Evolutionary conservation across 2,329 filamentous ascomycete genomes (phyloP).

Genomic region (Laburnicola sp.): DNA sequence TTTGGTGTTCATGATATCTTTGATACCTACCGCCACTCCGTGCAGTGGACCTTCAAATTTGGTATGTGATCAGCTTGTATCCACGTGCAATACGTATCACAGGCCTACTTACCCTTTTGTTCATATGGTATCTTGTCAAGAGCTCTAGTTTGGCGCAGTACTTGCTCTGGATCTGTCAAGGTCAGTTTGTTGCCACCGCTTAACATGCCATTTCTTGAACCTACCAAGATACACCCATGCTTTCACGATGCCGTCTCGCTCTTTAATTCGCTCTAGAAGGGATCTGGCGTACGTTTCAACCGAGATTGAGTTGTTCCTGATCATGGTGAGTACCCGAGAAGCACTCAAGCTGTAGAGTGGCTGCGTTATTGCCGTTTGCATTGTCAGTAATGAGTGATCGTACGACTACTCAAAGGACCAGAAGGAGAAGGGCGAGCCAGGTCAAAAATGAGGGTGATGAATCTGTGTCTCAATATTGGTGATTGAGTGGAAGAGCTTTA

Average conservation of each 20-base stretch:
- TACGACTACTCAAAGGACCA: no score
- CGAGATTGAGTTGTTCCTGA: background rate
- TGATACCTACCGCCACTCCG: slow-evolving; percentile 61
- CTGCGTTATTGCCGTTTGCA: no score
- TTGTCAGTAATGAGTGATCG: no score
- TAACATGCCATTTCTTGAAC: background rate
- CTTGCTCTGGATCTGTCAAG: background rate
- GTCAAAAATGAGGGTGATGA: no score
- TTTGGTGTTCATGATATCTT: slow-evolving; percentile 61
- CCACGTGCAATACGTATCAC: no score
- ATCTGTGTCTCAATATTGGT: no score
- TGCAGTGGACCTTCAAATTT: slow-evolving; percentile 59
- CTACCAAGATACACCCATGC: slow-evolving; percentile 36
- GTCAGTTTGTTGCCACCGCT: background rate
- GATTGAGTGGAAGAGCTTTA: no score
- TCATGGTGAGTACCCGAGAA: no score
- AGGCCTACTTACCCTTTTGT: no score
- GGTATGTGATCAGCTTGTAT: no score
- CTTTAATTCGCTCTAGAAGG: slow-evolving; percentile 30
- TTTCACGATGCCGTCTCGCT: slow-evolving; percentile 29
- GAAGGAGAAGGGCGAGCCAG: no score
- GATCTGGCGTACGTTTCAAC: slow-evolving; percentile 37
- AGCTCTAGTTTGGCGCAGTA: slow-evolving; percentile 42
- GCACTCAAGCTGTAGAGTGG: no score
- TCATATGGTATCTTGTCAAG: slow-evolving; percentile 53